Base-by-base conservation (phyloP, 1,284 basidiomycete species). In the Fomitiporia mediterranea region DNA sequence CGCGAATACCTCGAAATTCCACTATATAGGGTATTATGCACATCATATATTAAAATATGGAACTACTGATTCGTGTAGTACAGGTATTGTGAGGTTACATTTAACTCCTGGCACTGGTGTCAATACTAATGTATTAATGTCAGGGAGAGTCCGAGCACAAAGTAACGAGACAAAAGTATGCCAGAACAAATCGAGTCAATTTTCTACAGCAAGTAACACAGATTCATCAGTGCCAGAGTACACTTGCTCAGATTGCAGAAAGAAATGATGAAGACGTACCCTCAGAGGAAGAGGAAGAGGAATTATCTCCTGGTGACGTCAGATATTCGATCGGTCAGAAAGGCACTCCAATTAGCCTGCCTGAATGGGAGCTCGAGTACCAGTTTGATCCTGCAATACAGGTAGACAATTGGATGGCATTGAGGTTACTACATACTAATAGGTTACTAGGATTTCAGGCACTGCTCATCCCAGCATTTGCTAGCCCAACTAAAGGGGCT, bases 11-110 rank as follows among this genome's bases (percentile, higher is more conserved):
- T 64, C 56, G 43, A 70, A 70, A 43, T 11, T 60, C 0, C 65
- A 67, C 47, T 42, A 56, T 3, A 44, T 66, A 1, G 64, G 61
- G 0, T 55, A 67, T 42, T 64, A 62, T 43, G 44, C 55, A 0
- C 15, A 4, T 2, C 32, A 38, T 7, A 63, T 68, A 17, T n/a
- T 39, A 19, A 4, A 49, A 9, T 62, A 51, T 27, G 66, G 67
- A 0, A 62, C 65, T 4, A 63, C 63, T 0, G 66, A 68, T 28
- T 61, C 58, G 2, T 69, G 65, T 56, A 62, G 62, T 1, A 68
- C 69, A 0, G 63, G 68, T 35, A 57, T 56, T 2, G 69, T 71
- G 51, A 30, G 67, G 62, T 30, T 6, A 35, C 47, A 40, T 30
- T 37, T 27, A 47, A 43, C 38, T 5, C 38, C 23, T 43, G n/a